These are phyloP conservation scores for Aspergillus pseudotamarii DNA, from an alignment of 2,329 filamentous ascomycete genomes.

Conservation along the genomic window DNA sequence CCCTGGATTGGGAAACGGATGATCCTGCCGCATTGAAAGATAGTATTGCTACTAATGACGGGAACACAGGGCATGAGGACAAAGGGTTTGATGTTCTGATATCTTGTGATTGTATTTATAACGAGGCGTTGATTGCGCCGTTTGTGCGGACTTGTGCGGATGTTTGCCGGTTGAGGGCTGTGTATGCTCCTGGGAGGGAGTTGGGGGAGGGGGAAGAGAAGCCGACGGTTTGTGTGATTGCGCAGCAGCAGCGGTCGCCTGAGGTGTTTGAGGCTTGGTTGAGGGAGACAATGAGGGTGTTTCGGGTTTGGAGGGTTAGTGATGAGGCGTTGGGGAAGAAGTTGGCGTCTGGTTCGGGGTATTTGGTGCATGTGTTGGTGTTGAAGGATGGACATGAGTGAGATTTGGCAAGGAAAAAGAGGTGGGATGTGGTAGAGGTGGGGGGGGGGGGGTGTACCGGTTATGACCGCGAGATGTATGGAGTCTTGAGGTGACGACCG, in stretches of 20 bases:
- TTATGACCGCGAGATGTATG: neutral
- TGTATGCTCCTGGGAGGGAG: conserved; percentile 8
- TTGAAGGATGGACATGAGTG: conserved; percentile 43
- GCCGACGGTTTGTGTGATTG: conserved; percentile 75
- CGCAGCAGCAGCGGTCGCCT: conserved; percentile 83
- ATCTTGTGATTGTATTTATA: conserved; percentile 94
- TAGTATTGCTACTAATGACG: conserved; percentile 33
- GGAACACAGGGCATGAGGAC: conserved; percentile 27
- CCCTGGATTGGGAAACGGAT: conserved; percentile 81
- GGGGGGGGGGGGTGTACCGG: neutral
- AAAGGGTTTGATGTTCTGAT: conserved; percentile 71
- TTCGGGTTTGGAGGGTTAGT: conserved; percentile 76
- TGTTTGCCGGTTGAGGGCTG: conserved; percentile 63
- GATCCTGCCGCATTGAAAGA: conserved; percentile 36
- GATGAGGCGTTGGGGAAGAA: conserved; percentile 62
- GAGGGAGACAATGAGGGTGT: conserved; percentile 64
- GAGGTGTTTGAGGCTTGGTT: conserved; percentile 87
- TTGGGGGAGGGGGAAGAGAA: conserved; percentile 5
- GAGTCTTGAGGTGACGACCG: neutral
- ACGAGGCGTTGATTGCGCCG: conserved; percentile 79
- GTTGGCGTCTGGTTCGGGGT: conserved; percentile 69
- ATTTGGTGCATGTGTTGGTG: conserved; percentile 79
- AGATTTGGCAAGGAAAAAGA: neutral
- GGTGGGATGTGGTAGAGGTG: too few species aligned
- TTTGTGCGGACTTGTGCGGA: conserved; percentile 82